Evolutionary conservation across 345 rosid species (phyloP), one percentile per base, ranked within the genome.

Genomic region (Rhodamnia rubescens): DNA sequence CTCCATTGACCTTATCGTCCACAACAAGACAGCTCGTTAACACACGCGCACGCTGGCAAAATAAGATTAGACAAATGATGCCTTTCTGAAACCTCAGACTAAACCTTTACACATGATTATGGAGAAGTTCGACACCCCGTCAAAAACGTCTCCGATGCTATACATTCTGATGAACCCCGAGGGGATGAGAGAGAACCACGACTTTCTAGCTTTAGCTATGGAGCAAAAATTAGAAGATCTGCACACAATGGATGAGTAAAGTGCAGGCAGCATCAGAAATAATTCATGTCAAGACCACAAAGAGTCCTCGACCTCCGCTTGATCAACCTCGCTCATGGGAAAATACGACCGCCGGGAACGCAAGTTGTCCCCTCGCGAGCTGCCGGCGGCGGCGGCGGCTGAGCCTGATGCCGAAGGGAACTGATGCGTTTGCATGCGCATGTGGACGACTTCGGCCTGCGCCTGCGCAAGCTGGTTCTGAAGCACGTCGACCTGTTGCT

Each of bases 391-490:
- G 51, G 3, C 90, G 88, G 2, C 83, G 54, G 69, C 83, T 85
- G 84, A 11, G 52, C 83, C 32, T 57, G 83, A 82, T 49, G 57
- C 69, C 47, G 54, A 83, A 32, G 88, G 86, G 40, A 89, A 69
- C 53, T 85, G 58, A 74, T 83, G 57, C 8, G 85, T 87, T 55
- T 89, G 89, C 89, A 91, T 85, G 85, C 89, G 88, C 86, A 92
- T 84, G 87, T 92, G 98, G 56, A 93, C 92, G 53, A 94, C 92
- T 86, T 96, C 98, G 8, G 98, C 99, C 86, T 93, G 98, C 32
- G 98, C 95, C 6, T 91, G 83, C 18, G 99, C 98, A 78, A 96
- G 85, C 82, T 96, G 98, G 85, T 91, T 87, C 86, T 94, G 99
- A n/a, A 96, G 94, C 16, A 89, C 84, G 88, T 95, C 95, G 12